These are phyloP conservation scores for Ophidiomyces ophidiicola DNA, from an alignment of 2,329 filamentous ascomycete species.

Conservation along the genomic window DNA sequence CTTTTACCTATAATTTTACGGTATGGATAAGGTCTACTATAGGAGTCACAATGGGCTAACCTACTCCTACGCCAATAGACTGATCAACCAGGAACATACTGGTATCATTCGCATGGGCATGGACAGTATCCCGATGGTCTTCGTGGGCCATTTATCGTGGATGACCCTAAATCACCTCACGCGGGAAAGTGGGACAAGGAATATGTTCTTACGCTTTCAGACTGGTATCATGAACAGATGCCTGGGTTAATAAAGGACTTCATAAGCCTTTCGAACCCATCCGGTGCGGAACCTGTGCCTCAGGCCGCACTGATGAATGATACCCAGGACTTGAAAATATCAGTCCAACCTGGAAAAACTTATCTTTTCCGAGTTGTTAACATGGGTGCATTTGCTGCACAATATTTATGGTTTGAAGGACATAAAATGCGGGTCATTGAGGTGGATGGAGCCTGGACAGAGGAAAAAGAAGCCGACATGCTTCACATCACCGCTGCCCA, in stretches of 20 bases:
- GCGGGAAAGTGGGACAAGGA: constrained; percentile 47
- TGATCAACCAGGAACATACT: constrained; percentile 21
- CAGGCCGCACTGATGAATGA: constrained; percentile 59
- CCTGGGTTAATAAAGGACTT: constrained; percentile 36
- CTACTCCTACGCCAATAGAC: constrained; percentile 15
- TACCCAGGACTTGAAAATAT: constrained; percentile 46
- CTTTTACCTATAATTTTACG: constrained; percentile 21
- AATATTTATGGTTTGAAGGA: constrained; percentile 14
- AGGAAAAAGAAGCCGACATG: constrained; percentile 13
- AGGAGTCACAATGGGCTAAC: constrained; percentile 12
- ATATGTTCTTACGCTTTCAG: constrained; percentile 49
- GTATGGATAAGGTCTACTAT: not conserved
- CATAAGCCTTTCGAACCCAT: constrained; percentile 39
- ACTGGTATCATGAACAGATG: constrained; percentile 55
- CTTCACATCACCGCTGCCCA: constrained; percentile 11
- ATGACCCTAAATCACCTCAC: constrained; percentile 41
- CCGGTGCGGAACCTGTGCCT: constrained; percentile 52
- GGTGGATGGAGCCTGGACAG: constrained; percentile 20
- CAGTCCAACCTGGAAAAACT: constrained; percentile 53
- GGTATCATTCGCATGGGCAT: constrained; percentile 25
- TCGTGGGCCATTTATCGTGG: constrained; percentile 24
- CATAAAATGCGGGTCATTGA: constrained; percentile 19
- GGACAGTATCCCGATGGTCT: constrained; percentile 24
- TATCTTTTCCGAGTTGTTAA: constrained; percentile 62
- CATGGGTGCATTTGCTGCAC: constrained; percentile 46